phyloP scores from a whole-genome alignment of 306 rosid genomes.

The Luffa aegyptiaca region DNA sequence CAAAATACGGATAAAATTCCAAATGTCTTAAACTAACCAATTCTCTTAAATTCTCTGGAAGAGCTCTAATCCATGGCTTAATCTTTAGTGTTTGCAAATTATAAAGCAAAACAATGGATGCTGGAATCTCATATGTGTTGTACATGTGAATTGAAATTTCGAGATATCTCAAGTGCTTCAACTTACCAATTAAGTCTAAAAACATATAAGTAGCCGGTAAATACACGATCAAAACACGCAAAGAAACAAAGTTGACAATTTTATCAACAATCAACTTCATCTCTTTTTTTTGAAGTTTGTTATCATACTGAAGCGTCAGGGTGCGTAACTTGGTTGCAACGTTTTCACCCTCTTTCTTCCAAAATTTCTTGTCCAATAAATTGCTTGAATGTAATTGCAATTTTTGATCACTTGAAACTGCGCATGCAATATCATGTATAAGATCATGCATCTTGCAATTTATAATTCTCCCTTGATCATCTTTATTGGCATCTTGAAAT shows the following conservation, averaged over 20 bases:
- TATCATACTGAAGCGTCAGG: fast-evolving
- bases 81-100: neutral
- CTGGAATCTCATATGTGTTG: neutral
- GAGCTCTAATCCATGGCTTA: fast-evolving
- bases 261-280: neutral
- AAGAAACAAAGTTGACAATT: neutral
- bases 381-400: neutral
- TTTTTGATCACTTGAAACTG: neutral
- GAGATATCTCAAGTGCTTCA: neutral
- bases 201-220: neutral
- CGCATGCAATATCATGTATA: conserved; percentile 9
- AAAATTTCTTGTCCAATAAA: neutral
- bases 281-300: neutral
- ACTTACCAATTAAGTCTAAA: neutral
- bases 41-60: neutral
- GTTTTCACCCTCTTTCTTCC: neutral
- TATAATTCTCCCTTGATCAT: neutral
- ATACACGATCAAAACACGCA: neutral
- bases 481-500: neutral
- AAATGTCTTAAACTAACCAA: neutral
- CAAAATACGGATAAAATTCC: neutral
- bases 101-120: neutral
- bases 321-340: neutral
- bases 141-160: neutral
- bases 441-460: conserved; percentile 14